Base-by-base conservation (phyloP, 768 basidiomycete genomes). In the Infundibulicybe gibba region DNA sequence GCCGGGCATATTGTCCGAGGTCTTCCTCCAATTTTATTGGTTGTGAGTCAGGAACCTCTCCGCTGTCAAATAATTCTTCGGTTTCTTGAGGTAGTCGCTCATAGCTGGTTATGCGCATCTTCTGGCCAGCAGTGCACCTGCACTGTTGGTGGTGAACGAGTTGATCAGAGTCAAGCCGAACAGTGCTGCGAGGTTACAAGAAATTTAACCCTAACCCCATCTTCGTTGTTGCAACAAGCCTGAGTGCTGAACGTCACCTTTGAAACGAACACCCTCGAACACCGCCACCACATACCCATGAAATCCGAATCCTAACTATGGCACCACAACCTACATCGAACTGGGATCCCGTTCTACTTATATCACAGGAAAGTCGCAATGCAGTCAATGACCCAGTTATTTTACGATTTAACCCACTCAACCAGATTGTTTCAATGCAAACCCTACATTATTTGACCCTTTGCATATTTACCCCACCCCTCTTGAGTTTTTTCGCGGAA, bases 381-480 rank as follows among this genome's bases (percentile, higher is more conserved):
- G 17, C 32, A 45, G 9, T 25, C 12, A 5, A 35, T 20, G 40
- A 16, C 35, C 40, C 14, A 47, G 17, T 32, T 32, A 39, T 40
- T 49, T n/a, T 37, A n/a, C 17, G 17, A n/a, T 47, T 44, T n/a
- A 47, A 25, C 19, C 33, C 30, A 25, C 37, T 37, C 21, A 15
- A 21, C 49, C 56, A 99, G 92, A 98, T 99, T 56, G 80, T 99
- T 51, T 82, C 90, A 6, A 75, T 98, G 60, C 95, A 98, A 69
- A 83, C 92, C 1, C 67, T 97, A 31, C 97, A 98, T 69, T 98
- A 99, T 67, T 71, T 99, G 49, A 87, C 90, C 12, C 79, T 98
- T 49, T 83, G 86, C 19, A 51, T 97, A 49, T 70, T 97, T 49
- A 72, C 87, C 17, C 94, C 97, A 5, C 87, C 90, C 12, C 60